Percentiles rank a stretch among this genome's conserved stretches.
Evolutionary conservation across 805 yeast species (phyloP).

Genomic region (Nakazawaea holstii): DNA sequence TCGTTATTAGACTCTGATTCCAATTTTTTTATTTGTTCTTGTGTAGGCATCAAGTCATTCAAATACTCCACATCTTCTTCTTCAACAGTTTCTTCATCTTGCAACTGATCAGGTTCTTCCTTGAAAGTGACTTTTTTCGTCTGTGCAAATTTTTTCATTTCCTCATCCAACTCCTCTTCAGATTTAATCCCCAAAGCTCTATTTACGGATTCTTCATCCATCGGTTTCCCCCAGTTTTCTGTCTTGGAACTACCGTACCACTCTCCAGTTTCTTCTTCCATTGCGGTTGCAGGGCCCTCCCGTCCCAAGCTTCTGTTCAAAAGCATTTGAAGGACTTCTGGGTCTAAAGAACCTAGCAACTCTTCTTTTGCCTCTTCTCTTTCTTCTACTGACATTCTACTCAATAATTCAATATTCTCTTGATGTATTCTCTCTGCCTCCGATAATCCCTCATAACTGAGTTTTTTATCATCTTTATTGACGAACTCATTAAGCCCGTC

Average conservation of each 20-base stretch:
- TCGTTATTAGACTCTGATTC: conserved; percentile 39
- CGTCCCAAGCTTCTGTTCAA: conserved; percentile 52
- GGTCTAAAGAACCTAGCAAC: conserved; percentile 60
- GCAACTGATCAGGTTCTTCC: neutral
- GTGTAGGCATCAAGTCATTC: conserved; percentile 47
- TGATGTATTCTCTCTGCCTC: conserved; percentile 73
- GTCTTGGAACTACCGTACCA: conserved; percentile 32
- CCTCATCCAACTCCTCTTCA: conserved; percentile 12
- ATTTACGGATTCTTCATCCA: conserved; percentile 22
- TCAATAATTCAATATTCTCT: conserved; percentile 63
- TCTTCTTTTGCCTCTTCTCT: conserved; percentile 61
- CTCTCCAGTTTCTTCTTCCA: conserved; percentile 17
- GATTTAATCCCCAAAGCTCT: conserved; percentile 20
- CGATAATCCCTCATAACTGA: conserved; percentile 25
- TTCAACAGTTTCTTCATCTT: neutral
- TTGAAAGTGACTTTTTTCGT: neutral
- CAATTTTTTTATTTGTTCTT: conserved; percentile 31
- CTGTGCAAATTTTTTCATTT: conserved; percentile 19
- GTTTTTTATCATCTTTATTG: conserved; percentile 11
- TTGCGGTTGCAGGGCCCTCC: conserved; percentile 19
- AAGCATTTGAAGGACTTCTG: conserved; percentile 55
- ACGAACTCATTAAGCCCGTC: conserved; percentile 14
- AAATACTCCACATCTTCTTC: conserved; percentile 43
- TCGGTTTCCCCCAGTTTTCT: conserved; percentile 26
- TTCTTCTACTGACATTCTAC: conserved; percentile 61